phyloP scores from a whole-genome alignment of 257 asterid species.

The Petunia secreta region DNA sequence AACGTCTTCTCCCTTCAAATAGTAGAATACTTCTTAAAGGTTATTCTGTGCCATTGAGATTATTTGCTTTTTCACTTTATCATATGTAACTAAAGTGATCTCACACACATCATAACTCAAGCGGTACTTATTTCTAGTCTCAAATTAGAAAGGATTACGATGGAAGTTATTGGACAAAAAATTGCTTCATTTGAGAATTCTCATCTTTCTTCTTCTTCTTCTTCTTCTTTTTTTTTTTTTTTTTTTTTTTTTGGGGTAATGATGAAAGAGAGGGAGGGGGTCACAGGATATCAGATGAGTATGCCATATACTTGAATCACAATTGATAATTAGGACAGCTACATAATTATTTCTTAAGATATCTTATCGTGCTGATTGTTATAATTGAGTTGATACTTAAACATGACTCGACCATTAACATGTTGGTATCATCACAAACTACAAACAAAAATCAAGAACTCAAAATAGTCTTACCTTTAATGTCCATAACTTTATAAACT shows the following conservation, averaged over 20 bases:
- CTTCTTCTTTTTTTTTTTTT: background rate
- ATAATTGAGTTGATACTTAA: background rate
- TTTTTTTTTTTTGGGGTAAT: background rate
- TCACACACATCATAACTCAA: no score
- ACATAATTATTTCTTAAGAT: background rate
- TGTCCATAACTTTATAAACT: constrained; percentile 90
- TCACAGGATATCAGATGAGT: background rate
- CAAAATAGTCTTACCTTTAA: constrained; percentile 66
- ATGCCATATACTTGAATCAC: background rate
- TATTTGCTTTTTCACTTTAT: no score
- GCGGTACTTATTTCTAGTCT: background rate
- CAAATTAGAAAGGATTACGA: background rate
- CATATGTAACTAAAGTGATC: background rate
- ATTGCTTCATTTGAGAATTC: background rate
- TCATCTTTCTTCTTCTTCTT: background rate
- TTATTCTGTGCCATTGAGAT: background rate
- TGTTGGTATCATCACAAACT: constrained; percentile 11
- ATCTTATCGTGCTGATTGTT: background rate
- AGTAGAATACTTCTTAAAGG: background rate
- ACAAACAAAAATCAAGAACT: background rate
- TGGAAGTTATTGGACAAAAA: background rate
- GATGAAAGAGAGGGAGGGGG: background rate
- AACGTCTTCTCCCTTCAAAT: background rate
- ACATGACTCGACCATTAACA: background rate
- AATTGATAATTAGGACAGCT: background rate